Base-by-base conservation (phyloP, 2,329 filamentous ascomycete species). In the Aureobasidium vineae region DNA sequence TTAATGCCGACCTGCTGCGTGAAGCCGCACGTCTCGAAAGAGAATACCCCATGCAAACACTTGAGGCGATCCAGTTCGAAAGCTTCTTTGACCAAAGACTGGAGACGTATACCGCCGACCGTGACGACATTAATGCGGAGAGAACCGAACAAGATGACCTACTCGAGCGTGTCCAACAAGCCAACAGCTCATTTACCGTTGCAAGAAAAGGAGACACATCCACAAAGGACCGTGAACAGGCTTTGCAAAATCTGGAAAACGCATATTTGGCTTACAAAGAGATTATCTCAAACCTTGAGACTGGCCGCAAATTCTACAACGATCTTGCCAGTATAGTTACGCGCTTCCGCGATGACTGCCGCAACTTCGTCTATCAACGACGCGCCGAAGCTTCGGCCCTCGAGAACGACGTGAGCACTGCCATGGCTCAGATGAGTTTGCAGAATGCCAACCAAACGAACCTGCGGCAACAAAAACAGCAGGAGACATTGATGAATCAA, bases 201-300 rank as follows among this genome's bases (percentile, higher is more conserved):
- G 91, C 90, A 70, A 86, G 88, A 63, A 84, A 83, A 45, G 87
- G 88, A 3, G 90, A 92, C 70, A 82, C 84, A 0, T 86, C 85
- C 6, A 85, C 83, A 1, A 85, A 83, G 68, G 92, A 96, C 74
- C 87, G 95, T 16, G 94, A 98, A 75, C 85, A 90, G 71, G 92
- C 92, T 0, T 79, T 99, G 57, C 95, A 99, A 77, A 87, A 85
- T 69, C 82, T 99, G 11, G 94, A 98, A 76, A 92, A 90, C 70
- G 94, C 92, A 0, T 98, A 96, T 75, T 88, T 92, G 77, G 96
- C 94, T 78, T 98, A 98, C 81, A 97, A 97, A 79, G 94, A 99
- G 76, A 91, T 98, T 66, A 87, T 97, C 66, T 91, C 86, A 70
- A 97, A 98, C 74, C 83, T 97, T 2, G 94, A 98, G 70, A 91